These are phyloP conservation scores for Apium graveolens DNA, from an alignment of 129 eudicot genomes.

Conservation along the genomic window DNA sequence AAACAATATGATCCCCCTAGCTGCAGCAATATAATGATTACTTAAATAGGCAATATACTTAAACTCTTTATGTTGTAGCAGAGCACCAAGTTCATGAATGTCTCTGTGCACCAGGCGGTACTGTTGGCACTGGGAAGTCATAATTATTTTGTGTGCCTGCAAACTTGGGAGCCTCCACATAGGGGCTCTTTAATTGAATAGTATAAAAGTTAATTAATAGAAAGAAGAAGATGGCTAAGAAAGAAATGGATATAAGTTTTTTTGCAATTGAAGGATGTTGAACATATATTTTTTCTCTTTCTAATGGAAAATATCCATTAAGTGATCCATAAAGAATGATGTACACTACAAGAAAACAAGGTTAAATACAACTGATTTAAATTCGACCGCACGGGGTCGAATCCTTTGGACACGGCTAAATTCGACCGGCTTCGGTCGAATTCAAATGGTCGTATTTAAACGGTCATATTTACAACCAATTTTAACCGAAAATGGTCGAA, in stretches of 20 bases:
- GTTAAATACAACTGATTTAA: too few relatives aligned
- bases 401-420: too few relatives aligned
- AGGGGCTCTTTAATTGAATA: slow-evolving; percentile 57
- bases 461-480: too few relatives aligned
- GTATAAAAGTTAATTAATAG: not conserved
- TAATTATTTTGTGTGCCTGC: slow-evolving; percentile 40
- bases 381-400: too few relatives aligned
- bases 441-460: too few relatives aligned
- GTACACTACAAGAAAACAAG: too few relatives aligned
- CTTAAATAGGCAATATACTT: slow-evolving; percentile 12
- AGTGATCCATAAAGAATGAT: not conserved
- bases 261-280: not conserved
- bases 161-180: slow-evolving; percentile 85
- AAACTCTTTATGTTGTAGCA: slow-evolving; percentile 5
- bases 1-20: not conserved
- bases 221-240: not conserved
- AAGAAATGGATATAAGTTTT: not conserved
- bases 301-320: not conserved
- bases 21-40: not conserved
- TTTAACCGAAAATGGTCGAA: too few relatives aligned
- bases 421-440: too few relatives aligned
- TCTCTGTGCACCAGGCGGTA: slow-evolving; percentile 90
- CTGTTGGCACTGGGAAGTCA: slow-evolving; percentile 68
- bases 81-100: slow-evolving; percentile 25
- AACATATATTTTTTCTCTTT: not conserved